Evolutionary conservation across 306 rosid genomes (phyloP), one percentile per base, ranked within the genome.

Genomic region (Citrullus amarus): DNA sequence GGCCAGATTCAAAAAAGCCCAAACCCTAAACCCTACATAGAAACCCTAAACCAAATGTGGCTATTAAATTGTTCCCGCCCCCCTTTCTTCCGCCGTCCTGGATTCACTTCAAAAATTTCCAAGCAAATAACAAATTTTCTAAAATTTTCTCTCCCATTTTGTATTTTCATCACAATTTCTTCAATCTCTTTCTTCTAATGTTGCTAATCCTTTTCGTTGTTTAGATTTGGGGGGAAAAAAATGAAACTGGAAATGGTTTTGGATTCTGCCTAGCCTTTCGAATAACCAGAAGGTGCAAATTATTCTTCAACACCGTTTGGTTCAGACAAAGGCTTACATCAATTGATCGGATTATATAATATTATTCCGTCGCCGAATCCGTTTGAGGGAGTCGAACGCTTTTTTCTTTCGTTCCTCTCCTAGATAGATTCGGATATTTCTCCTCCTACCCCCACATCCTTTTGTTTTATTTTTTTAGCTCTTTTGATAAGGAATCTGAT

Each of bases 261-360:
- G 82, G 20, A 16, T 53, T 16, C 57, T 15, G n/a, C n/a, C 2
- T 17, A 53, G 57, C 57, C 86, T 57, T 9, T 61, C 18, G 86
- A 85, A 82, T 85, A 83, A 78, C 81, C 72, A 66, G 75, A 8
- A 54, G 85, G 79, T 46, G 66, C 41, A 5, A 20, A 62, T 28
- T 58, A 28, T 22, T 13, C 25, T 59, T 30, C 68, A 0, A 74
- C 75, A 22, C 80, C 85, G 66, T 80, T 38, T 85, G 88, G 88
- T 85, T 85, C 85, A 85, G 88, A 82, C 85, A 66, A 83, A 63
- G 85, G 85, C 88, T 28, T 10, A 85, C 25, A 85, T 38, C 46
- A 30, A 43, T 63, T 14, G 25, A 72, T 50, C 28, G 77, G 60
- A 50, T 14, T 48, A 46, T 48, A 46, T 1, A 2, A 28, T 53